Conservation (phyloP, 768 basidiomycete species). For the Austroboletus eburneus region DNA sequence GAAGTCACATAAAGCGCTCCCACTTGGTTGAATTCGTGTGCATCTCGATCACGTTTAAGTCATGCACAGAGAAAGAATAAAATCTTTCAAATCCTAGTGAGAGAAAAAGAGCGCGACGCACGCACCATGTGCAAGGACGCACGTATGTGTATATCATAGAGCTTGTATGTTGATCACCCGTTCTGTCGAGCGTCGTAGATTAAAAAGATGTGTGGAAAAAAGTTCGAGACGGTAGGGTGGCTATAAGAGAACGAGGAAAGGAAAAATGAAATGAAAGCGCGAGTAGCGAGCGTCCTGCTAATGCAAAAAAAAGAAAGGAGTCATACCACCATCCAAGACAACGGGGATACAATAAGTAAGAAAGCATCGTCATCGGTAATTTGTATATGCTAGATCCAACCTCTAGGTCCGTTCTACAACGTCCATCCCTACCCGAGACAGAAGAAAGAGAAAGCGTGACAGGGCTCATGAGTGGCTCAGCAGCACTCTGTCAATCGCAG, state of each 20-base stretch:
- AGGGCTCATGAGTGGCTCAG: constrained; percentile 40
- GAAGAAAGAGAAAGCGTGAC: not conserved
- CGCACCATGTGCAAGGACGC: no score
- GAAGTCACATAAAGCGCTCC: no score
- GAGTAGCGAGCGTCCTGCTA: constrained; percentile 14
- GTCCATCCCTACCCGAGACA: constrained; percentile 6
- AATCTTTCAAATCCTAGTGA: no score
- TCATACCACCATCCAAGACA: constrained; percentile 6
- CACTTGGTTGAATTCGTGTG: no score
- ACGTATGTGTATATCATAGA: no score
- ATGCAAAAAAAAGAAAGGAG: not conserved
- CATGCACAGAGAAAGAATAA: no score
- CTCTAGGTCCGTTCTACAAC: constrained; percentile 15
- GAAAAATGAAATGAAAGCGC: not conserved
- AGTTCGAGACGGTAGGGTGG: no score
- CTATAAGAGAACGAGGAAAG: not conserved
- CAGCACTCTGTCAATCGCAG: constrained; percentile 69
- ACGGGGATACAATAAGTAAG: constrained; percentile 2
- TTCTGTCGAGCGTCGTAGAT: no score
- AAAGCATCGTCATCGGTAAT: constrained; percentile 12
- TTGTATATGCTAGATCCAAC: constrained; percentile 18
- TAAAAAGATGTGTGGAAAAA: no score
- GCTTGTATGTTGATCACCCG: no score
- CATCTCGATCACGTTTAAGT: no score
- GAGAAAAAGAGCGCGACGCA: no score